Evolutionary conservation across 371 early-diverging fungal genomes (phyloP).

Genomic region (Saksenaea vasiformis): DNA sequence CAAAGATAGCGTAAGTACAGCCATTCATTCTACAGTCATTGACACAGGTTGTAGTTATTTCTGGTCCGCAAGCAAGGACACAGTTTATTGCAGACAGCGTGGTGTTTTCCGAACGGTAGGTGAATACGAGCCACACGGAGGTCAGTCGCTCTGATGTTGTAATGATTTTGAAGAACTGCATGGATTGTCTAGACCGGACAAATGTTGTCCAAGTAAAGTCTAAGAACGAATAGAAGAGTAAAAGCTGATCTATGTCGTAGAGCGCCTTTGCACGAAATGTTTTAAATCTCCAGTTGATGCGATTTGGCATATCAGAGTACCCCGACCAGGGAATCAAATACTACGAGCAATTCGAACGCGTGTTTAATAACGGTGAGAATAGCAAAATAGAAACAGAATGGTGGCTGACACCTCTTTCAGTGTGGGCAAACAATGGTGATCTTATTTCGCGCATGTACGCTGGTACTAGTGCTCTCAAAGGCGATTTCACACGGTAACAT

Average conservation of each 20-base stretch:
- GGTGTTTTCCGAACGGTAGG: conserved; percentile 56
- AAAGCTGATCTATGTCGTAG: conserved; percentile 37
- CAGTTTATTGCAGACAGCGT: conserved; percentile 36
- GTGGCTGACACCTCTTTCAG: too few species aligned
- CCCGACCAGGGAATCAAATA: conserved; percentile 65
- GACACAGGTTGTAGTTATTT: conserved; percentile 34
- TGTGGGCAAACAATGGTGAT: conserved; percentile 74
- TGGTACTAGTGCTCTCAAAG: conserved; percentile 74
- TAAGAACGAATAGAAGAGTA: neutral
- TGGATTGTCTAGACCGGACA: conserved; percentile 99
- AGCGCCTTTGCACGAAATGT: conserved; percentile 80
- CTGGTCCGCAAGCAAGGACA: conserved; percentile 34
- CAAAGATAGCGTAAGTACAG: conserved; percentile 41
- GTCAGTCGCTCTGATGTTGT: neutral
- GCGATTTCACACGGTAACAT: conserved; percentile 64
- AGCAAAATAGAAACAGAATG: neutral
- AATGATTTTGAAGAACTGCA: conserved; percentile 83
- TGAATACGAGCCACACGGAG: neutral
- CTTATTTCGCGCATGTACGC: conserved; percentile 67
- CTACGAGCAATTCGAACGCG: conserved; percentile 59
- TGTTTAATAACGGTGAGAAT: conserved; percentile 57
- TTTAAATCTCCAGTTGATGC: conserved; percentile 70
- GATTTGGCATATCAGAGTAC: conserved; percentile 62
- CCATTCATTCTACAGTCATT: neutral
- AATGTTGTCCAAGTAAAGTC: conserved; percentile 86